Conservation (phyloP, 2,329 filamentous ascomycete genomes). For the Microcyclospora pomicola region DNA sequence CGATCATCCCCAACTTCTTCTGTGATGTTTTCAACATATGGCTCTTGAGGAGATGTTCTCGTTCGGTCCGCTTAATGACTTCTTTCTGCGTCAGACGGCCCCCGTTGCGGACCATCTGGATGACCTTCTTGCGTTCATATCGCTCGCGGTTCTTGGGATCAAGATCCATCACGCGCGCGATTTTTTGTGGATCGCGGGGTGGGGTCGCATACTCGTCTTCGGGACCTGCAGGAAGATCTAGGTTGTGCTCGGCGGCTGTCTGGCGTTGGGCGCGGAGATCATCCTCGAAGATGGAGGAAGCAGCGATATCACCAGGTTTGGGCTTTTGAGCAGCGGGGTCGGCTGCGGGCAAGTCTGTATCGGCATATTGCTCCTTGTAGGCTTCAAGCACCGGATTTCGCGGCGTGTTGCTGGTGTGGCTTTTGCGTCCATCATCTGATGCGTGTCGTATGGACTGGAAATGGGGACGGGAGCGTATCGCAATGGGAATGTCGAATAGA, state of each 20-base stretch:
- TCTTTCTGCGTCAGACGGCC: conserved; percentile 54
- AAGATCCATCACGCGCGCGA: conserved; percentile 58
- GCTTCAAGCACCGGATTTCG: conserved; percentile 51
- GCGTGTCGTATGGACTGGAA: too few relatives aligned
- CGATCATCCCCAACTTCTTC: conserved; percentile 81
- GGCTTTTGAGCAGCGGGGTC: conserved; percentile 1
- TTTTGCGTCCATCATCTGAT: too few relatives aligned
- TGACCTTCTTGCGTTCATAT: conserved; percentile 76
- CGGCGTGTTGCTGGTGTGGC: background rate
- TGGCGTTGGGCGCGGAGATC: conserved; percentile 17
- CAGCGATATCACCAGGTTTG: conserved; percentile 31
- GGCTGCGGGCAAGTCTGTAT: background rate
- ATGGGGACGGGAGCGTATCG: too few relatives aligned
- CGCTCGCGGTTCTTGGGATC: conserved; percentile 54
- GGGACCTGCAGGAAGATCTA: conserved; percentile 2
- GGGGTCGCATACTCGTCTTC: conserved; percentile 6
- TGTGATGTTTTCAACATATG: conserved; percentile 66
- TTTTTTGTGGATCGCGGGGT: conserved; percentile 35
- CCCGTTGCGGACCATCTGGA: conserved; percentile 55
- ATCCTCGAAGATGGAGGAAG: conserved; percentile 40
- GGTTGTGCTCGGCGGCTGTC: conserved; percentile 3
- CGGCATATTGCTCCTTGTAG: conserved; percentile 25
- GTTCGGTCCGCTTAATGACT: conserved; percentile 52
- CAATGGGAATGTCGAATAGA: too few relatives aligned
- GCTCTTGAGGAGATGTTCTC: conserved; percentile 47